These are phyloP conservation scores for Euclidium syriacum DNA, from an alignment of 345 rosid species.

Conservation along the genomic window DNA sequence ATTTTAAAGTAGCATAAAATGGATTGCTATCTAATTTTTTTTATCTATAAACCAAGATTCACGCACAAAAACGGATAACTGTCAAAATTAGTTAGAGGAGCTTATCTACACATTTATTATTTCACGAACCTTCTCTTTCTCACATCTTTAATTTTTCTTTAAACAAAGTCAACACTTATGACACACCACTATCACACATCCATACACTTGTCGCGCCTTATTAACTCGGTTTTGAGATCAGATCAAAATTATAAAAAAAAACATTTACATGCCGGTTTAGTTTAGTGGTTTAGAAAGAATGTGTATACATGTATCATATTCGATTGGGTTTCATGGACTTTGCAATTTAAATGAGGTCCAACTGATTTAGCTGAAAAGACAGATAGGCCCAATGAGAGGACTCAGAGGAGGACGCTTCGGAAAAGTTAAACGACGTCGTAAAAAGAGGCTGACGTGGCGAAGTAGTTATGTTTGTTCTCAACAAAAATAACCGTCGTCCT, in stretches of 20 bases:
- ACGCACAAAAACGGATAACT: constrained; percentile 1
- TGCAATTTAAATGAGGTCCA: too few species aligned
- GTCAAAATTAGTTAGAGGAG: neutral
- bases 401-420: too few species aligned
- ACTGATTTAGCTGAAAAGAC: too few species aligned
- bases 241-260: neutral
- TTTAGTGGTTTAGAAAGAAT: neutral
- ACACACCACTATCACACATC: constrained; percentile 16
- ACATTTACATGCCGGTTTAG: neutral
- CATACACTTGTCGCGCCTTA: constrained; percentile 15
- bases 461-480: too few species aligned
- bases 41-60: neutral
- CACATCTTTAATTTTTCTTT: neutral
- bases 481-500: too few species aligned
- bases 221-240: neutral
- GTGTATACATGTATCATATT: neutral
- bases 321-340: too few species aligned
- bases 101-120: constrained; percentile 28
- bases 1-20: neutral
- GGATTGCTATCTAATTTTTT: neutral
- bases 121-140: neutral
- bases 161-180: constrained; percentile 19
- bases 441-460: too few species aligned
- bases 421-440: too few species aligned
- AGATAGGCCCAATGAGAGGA: too few species aligned